Evolutionary conservation across 2,329 filamentous ascomycete genomes (phyloP), one percentile per base, ranked within the genome.

Genomic region (Phialophora tarda): DNA sequence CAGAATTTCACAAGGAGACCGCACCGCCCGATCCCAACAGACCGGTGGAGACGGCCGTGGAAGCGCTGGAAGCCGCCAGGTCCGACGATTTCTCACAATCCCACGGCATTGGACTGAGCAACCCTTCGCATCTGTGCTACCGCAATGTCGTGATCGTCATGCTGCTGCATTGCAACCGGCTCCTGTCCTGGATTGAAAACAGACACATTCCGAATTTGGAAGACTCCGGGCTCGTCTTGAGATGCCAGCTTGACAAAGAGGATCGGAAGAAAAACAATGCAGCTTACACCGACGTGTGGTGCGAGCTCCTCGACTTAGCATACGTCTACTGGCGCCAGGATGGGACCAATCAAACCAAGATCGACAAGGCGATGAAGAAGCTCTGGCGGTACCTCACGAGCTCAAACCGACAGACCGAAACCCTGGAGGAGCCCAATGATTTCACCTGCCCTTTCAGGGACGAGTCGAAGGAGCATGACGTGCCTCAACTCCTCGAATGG

Each of bases 131-230:
- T 59, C 60, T 53, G 28, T 71, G 69, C 58, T 71, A 69, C 50
- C 64, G 66, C 32, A 71, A 71, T 59, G 34, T 62, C 23, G 4
- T 58, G 1, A n/a, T 71, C 4, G 41, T 69, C 50, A 61, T 67
- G 55, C 44, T 71, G 41, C 56, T 71, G 4, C 54, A 60, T 23
- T 68, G 62, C 58, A 54, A 51, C 10, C 59, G 64, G 48, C 24
- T 71, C 11, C 63, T 71, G 62, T 58, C 57, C 11, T 71, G 66
- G 66, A 65, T 71, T 21, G 28, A 68, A 28, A 23, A 65, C 38
- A 28, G 55, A 24, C 62, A 70, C 47, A 62, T 70, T 23, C 63
- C 62, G n/a, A 59, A 17, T 3, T 51, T 70, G 14, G 21, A 32
- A 47, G 34, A 21, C 1, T 61, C 61, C 17, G 64, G 57, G 5